Conservation (phyloP, 371 early-diverging fungal genomes). For the Apophysomyces sp. region DNA sequence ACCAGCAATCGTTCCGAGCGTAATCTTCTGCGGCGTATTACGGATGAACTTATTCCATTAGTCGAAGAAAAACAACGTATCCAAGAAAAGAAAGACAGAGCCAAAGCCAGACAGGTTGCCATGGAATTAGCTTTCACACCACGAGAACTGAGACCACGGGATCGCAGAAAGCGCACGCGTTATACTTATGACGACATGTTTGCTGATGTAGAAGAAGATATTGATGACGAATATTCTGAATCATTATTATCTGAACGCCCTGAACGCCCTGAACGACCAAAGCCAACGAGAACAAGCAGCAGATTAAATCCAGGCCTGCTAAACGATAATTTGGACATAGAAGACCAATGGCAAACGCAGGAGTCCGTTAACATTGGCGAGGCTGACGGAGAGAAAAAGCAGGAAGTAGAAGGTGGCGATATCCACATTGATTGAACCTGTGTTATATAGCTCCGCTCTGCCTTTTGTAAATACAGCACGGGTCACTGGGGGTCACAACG, state of each 20-base stretch:
- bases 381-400: background rate
- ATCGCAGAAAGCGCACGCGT: background rate
- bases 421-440: background rate
- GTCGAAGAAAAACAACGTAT: background rate
- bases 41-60: background rate
- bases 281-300: background rate
- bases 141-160: conserved; percentile 1
- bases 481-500: too few relatives aligned
- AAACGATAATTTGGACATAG: background rate
- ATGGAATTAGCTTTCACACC: background rate
- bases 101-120: conserved; percentile 2
- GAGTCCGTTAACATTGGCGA: background rate
- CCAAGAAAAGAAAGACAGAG: conserved; percentile 2
- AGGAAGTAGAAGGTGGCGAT: background rate
- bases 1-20: background rate
- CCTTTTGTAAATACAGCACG: background rate
- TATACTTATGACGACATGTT: background rate
- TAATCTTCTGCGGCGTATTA: background rate
- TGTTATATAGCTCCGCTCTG: background rate
- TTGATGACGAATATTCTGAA: background rate
- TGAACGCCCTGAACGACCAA: background rate
- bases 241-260: background rate
- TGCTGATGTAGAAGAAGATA: background rate
- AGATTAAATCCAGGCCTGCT: background rate
- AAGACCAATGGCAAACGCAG: background rate